Evolutionary conservation across 805 yeast species (phyloP).

Genomic region (Nakazawaea anatomiae): DNA sequence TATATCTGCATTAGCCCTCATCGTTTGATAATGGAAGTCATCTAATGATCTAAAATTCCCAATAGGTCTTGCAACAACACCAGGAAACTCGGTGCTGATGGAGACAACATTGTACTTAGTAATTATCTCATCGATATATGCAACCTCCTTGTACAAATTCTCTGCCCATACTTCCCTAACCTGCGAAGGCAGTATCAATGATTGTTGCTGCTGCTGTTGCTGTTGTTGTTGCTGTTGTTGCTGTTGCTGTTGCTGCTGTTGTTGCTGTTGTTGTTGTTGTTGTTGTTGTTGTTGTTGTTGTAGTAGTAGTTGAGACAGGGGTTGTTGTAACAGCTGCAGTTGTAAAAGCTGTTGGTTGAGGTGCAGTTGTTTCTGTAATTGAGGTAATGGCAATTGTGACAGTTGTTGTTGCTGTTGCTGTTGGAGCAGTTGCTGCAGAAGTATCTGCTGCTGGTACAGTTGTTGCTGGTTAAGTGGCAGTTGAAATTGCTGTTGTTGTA

Average conservation of each 20-base stretch:
- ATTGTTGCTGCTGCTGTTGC: slow-evolving; percentile 13
- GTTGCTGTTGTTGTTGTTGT: slow-evolving; percentile 11
- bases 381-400: slow-evolving; percentile 11
- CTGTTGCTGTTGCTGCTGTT: slow-evolving; percentile 10
- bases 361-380: slow-evolving; percentile 16
- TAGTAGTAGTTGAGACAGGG: slow-evolving; percentile 12
- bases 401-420: slow-evolving; percentile 14
- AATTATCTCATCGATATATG: slow-evolving; percentile 51
- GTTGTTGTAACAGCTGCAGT: slow-evolving; percentile 15
- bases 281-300: slow-evolving; percentile 16
- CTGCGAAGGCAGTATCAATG: slow-evolving; percentile 35
- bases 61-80: slow-evolving; percentile 92
- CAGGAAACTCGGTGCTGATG: slow-evolving; percentile 91
- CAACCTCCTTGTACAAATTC: slow-evolving; percentile 64
- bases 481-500: slow-evolving; percentile 8
- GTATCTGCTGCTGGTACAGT: slow-evolving; percentile 13
- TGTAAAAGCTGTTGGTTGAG: slow-evolving; percentile 11
- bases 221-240: slow-evolving; percentile 18
- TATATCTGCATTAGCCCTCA: slow-evolving; percentile 86
- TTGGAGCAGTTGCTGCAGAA: slow-evolving; percentile 14
- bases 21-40: slow-evolving; percentile 94
- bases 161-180: slow-evolving; percentile 71
- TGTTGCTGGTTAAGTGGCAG: slow-evolving; percentile 12
- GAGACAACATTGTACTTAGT: slow-evolving; percentile 54
- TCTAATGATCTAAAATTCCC: slow-evolving; percentile 85